Percentiles rank a stretch among this genome's conserved stretches.
phyloP scores from a whole-genome alignment of 2,329 filamentous ascomycete species.

The Monascus ruber region DNA sequence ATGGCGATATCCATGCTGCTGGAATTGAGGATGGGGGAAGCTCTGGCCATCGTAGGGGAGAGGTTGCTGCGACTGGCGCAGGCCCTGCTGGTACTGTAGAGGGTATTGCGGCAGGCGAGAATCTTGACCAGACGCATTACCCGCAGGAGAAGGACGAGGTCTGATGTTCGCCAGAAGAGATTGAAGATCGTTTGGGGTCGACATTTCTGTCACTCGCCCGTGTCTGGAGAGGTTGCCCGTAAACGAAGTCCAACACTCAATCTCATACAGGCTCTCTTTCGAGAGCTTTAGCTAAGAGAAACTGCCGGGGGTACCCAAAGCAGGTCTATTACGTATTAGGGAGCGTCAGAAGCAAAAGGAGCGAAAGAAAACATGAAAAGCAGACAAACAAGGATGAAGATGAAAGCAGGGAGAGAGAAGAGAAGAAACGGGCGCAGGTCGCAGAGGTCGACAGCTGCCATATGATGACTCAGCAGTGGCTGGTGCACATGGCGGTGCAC shows the following conservation, averaged over 20 bases:
- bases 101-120: constrained; percentile 14
- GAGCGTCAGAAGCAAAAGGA: constrained; percentile 1
- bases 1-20: constrained; percentile 37
- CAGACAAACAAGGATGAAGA: constrained; percentile 6
- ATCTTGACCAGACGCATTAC: constrained; percentile 17
- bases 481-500: too few relatives aligned
- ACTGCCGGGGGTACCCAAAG: constrained; percentile 5
- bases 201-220: constrained; percentile 35
- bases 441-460: too few relatives aligned
- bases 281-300: constrained; percentile 15
- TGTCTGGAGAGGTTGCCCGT: constrained; percentile 14
- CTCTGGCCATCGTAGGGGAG: constrained; percentile 20
- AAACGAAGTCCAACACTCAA: constrained; percentile 15
- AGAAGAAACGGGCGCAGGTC: constrained; percentile 2
- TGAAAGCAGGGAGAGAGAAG: constrained; percentile 7
- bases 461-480: too few relatives aligned
- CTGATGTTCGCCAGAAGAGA: constrained; percentile 36
- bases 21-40: constrained; percentile 19
- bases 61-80: constrained; percentile 19
- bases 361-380: constrained; percentile 4
- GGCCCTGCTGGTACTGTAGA: constrained; percentile 21
- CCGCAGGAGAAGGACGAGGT: constrained; percentile 26
- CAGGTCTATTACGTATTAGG: constrained; percentile 1
- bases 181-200: constrained; percentile 35
- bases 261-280: constrained; percentile 20